These are phyloP conservation scores for Fusarium sambucinum DNA, from an alignment of 2,329 filamentous ascomycete species.

Conservation along the genomic window DNA sequence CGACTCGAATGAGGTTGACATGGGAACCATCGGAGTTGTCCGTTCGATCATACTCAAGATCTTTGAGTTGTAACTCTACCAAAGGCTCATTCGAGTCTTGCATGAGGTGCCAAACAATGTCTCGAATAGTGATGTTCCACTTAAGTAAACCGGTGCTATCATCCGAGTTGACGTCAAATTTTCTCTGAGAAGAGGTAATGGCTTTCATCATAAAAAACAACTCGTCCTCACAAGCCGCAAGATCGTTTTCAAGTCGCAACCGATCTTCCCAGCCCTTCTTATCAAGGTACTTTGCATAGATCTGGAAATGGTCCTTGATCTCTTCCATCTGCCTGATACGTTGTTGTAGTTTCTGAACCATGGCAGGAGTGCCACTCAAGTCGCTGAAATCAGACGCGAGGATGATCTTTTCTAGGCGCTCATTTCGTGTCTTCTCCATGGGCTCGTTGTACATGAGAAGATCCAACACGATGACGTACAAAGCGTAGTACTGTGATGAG, in stretches of 20 bases:
- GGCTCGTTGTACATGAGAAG: constrained; percentile 96
- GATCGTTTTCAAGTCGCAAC: constrained; percentile 86
- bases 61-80: constrained; percentile 91
- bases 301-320: constrained; percentile 96
- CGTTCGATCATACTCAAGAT: constrained; percentile 92
- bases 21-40: constrained; percentile 98
- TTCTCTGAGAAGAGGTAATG: constrained; percentile 94
- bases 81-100: constrained; percentile 87
- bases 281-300: constrained; percentile 88
- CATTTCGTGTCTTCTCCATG: constrained; percentile 94
- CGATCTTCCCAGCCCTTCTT: constrained; percentile 92
- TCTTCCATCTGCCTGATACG: constrained; percentile 94
- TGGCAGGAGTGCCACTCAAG: constrained; percentile 89
- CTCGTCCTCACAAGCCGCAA: constrained; percentile 92
- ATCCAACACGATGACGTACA: constrained; percentile 98
- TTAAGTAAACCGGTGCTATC: constrained; percentile 84
- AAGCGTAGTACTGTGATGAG: constrained; percentile 95
- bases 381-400: constrained; percentile 98
- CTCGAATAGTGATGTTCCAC: constrained; percentile 93
- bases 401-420: constrained; percentile 98
- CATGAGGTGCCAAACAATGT: constrained; percentile 98
- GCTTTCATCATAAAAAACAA: constrained; percentile 99
- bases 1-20: constrained; percentile 89
- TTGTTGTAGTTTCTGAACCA: constrained; percentile 91
- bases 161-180: constrained; percentile 74